Conservation (phyloP, 345 rosid genomes). For the Durio zibethinus region DNA sequence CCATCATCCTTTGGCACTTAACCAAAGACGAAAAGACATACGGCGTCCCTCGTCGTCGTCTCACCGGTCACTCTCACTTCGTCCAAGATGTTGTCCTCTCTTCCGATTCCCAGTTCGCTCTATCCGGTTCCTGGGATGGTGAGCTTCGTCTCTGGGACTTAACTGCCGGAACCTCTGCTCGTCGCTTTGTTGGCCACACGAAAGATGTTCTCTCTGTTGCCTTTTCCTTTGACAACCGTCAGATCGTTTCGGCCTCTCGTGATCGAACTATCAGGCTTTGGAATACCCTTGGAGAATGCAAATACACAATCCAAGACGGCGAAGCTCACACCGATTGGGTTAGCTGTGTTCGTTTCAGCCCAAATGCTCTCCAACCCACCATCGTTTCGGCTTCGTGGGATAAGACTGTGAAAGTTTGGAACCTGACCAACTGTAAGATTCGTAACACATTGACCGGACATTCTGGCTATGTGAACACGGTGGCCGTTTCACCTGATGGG, state of each 20-base stretch:
- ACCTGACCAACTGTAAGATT: conserved; percentile 83
- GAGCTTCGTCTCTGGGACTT: conserved; percentile 99
- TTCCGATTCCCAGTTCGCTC: conserved; percentile 90
- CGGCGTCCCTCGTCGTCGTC: conserved; percentile 67
- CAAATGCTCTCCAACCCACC: conserved; percentile 69
- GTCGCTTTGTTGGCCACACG: conserved; percentile 90
- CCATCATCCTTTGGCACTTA: conserved; percentile 83
- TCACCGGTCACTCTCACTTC: conserved; percentile 37
- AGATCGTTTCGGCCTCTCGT: conserved; percentile 94
- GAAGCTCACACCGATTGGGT: conserved; percentile 91
- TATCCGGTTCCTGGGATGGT: conserved; percentile 93
- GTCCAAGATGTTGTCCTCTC: conserved; percentile 94
- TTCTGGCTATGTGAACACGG: conserved; percentile 75
- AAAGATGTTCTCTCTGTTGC: conserved; percentile 94
- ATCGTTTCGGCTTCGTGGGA: conserved; percentile 96
- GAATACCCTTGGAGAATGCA: conserved; percentile 96
- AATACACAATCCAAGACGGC: conserved; percentile 81
- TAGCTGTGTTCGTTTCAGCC: conserved; percentile 89
- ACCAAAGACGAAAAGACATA: conserved; percentile 75
- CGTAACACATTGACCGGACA: conserved; percentile 71
- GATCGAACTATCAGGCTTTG: conserved; percentile 88
- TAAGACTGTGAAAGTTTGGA: conserved; percentile 83
- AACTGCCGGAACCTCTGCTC: conserved; percentile 59
- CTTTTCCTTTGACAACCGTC: conserved; percentile 90
- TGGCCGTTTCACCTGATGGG: conserved; percentile 93